Percentiles rank a stretch among this genome's conserved stretches.
Evolutionary conservation across 164 flowering plant species (phyloP).

Genomic region (Sextonia rubra): DNA sequence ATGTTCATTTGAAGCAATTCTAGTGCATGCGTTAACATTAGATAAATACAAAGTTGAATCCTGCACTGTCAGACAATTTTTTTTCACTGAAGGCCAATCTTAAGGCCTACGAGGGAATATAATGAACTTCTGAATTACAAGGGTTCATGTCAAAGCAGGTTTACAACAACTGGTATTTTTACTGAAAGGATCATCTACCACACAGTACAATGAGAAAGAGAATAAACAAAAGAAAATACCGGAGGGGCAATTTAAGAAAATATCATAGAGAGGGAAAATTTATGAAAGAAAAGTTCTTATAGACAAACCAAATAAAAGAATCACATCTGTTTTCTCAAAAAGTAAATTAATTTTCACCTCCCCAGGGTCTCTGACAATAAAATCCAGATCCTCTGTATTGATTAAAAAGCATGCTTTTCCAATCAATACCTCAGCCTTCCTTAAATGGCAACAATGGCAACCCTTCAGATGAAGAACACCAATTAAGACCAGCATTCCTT

Average conservation of each 20-base stretch:
- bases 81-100: too few species aligned
- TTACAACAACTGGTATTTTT: constrained; percentile 2
- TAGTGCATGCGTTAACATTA: too few species aligned
- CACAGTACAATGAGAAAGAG: constrained; percentile 6
- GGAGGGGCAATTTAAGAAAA: too few species aligned
- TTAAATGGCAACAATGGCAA: not conserved
- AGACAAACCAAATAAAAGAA: not conserved
- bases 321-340: not conserved
- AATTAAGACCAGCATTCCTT: not conserved
- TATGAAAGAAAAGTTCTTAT: too few species aligned
- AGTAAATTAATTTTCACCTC: not conserved
- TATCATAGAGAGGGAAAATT: not conserved
- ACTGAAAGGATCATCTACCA: constrained; percentile 8
- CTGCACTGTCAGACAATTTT: too few species aligned
- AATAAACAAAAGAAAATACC: constrained; percentile 2
- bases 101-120: too few species aligned
- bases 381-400: not conserved
- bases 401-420: not conserved
- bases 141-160: not conserved
- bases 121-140: not conserved
- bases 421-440: not conserved
- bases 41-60: too few species aligned
- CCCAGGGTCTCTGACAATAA: not conserved
- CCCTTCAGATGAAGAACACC: not conserved
- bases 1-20: too few species aligned